These are phyloP conservation scores for Cercospora canescens DNA, from an alignment of 2,329 filamentous ascomycete species.

Conservation along the genomic window DNA sequence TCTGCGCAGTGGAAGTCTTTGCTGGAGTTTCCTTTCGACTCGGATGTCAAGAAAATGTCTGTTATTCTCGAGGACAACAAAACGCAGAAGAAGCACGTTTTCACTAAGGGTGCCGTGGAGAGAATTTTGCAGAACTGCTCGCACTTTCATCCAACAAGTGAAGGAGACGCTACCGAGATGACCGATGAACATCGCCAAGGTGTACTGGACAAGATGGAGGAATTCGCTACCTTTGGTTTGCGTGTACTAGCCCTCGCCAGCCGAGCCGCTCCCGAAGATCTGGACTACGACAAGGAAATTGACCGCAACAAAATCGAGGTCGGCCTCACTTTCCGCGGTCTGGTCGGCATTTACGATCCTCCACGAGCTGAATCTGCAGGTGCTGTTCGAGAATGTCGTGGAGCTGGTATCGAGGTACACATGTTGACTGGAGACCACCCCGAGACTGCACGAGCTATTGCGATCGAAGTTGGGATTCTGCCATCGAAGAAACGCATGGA, in stretches of 20 bases:
- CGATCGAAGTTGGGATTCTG: slow-evolving; percentile 77
- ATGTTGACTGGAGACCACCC: slow-evolving; percentile 85
- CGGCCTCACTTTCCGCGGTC: slow-evolving; percentile 61
- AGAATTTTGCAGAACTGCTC: slow-evolving; percentile 64
- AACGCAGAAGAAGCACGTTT: slow-evolving; percentile 44
- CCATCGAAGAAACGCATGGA: slow-evolving; percentile 61
- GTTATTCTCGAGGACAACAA: slow-evolving; percentile 64
- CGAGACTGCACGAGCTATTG: slow-evolving; percentile 77
- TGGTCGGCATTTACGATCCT: slow-evolving; percentile 63
- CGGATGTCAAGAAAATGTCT: slow-evolving; percentile 74
- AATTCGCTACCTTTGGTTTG: slow-evolving; percentile 61
- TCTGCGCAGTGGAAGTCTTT: slow-evolving; percentile 48
- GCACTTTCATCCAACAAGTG: slow-evolving; percentile 20
- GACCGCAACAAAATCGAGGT: slow-evolving; percentile 65
- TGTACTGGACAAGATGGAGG: slow-evolving; percentile 68
- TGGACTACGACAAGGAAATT: slow-evolving; percentile 42
- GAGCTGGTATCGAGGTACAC: slow-evolving; percentile 74
- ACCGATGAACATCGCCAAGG: slow-evolving; percentile 54
- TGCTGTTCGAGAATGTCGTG: slow-evolving; percentile 68
- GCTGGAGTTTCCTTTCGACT: slow-evolving; percentile 72
- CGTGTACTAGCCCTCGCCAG: slow-evolving; percentile 59
- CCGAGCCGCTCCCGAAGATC: slow-evolving; percentile 59
- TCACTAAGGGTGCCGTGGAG: slow-evolving; percentile 70
- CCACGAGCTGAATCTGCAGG: slow-evolving; percentile 72
- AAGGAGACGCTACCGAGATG: slow-evolving; percentile 49